These are phyloP conservation scores for Saturnispora sekii DNA, from an alignment of 805 yeast species.

Conservation along the genomic window DNA sequence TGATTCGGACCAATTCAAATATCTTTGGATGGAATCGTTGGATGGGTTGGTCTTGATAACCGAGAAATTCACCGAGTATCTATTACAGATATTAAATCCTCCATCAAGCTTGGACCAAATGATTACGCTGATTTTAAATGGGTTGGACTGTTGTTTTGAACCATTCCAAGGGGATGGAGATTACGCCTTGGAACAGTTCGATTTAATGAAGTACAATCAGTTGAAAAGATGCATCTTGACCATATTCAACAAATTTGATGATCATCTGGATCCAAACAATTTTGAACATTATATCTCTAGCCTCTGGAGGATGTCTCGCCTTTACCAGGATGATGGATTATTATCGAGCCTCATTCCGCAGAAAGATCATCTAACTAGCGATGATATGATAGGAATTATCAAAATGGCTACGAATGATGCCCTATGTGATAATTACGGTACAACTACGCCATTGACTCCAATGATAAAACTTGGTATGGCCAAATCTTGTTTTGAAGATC, in stretches of 20 bases:
- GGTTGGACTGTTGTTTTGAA: slow-evolving; percentile 34
- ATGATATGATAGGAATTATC: slow-evolving; percentile 1
- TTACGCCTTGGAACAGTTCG: slow-evolving; percentile 8
- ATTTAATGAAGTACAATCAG: slow-evolving; percentile 25
- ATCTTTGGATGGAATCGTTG: slow-evolving; percentile 49
- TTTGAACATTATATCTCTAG: slow-evolving; percentile 36
- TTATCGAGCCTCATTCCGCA: slow-evolving; percentile 7
- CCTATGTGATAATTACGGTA: slow-evolving; percentile 48
- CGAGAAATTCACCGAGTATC: slow-evolving; percentile 21
- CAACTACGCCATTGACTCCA: slow-evolving; percentile 41
- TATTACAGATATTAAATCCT: slow-evolving; percentile 10
- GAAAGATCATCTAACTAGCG: background rate
- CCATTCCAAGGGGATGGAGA: slow-evolving; percentile 15
- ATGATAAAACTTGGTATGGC: slow-evolving; percentile 41
- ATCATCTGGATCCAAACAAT: slow-evolving; percentile 14
- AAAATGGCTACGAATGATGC: slow-evolving; percentile 29
- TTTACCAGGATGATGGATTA: slow-evolving; percentile 46
- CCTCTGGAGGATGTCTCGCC: slow-evolving; percentile 51
- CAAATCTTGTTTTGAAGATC: slow-evolving; percentile 44
- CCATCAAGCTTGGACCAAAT: slow-evolving; percentile 15
- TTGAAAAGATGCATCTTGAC: slow-evolving; percentile 26
- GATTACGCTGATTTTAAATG: slow-evolving; percentile 35
- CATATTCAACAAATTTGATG: slow-evolving; percentile 32
- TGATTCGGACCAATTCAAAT: slow-evolving; percentile 11
- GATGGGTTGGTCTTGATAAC: slow-evolving; percentile 31